A percentile compares a stretch with the other conserved stretches of the same genome.
Evolutionary conservation across 2,329 filamentous ascomycete genomes (phyloP).

Genomic region (Graphiopsis chlorocephala): DNA sequence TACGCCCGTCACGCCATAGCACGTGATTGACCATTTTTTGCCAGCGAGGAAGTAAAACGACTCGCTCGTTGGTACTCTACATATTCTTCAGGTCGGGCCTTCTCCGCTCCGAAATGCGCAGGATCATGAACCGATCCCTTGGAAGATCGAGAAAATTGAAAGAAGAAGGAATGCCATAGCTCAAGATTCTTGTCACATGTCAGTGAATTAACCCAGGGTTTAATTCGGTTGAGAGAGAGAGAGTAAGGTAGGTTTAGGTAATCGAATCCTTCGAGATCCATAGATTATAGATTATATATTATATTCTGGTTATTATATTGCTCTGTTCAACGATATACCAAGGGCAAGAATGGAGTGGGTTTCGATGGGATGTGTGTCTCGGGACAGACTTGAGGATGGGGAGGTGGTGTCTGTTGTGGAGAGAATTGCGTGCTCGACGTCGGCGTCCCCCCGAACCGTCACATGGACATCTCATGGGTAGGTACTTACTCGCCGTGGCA

Average conservation of each 20-base stretch:
- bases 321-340: not conserved
- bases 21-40: not conserved
- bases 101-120: too few relatives aligned
- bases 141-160: too few relatives aligned
- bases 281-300: not conserved
- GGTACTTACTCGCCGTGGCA: not conserved
- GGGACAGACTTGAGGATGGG: not conserved
- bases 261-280: not conserved
- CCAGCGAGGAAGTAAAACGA: not conserved
- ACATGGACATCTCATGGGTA: not conserved
- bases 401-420: not conserved
- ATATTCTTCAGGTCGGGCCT: not conserved
- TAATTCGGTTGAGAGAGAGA: not conserved
- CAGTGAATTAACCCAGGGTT: not conserved
- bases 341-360: not conserved
- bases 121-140: too few relatives aligned
- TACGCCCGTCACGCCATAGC: slow-evolving; percentile 9
- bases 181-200: not conserved
- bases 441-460: not conserved
- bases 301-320: not conserved
- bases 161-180: too few relatives aligned
- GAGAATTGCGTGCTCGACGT: not conserved
- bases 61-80: not conserved
- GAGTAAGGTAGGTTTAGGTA: not conserved
- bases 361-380: not conserved